Evolutionary conservation across 2,329 filamentous ascomycete species (phyloP).

Genomic region (Coleophoma crateriformis): DNA sequence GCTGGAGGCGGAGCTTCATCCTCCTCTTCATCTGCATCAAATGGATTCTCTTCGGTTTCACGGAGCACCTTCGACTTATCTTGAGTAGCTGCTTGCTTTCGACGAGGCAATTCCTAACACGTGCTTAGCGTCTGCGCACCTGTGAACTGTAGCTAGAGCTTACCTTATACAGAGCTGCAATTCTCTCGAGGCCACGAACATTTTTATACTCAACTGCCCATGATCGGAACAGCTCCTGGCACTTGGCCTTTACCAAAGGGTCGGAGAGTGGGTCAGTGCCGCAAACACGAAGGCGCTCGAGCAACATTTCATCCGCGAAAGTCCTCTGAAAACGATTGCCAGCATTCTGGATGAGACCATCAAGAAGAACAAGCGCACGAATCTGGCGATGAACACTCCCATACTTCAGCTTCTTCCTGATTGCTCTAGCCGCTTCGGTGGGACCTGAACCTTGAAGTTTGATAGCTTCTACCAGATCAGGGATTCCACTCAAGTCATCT

Average conservation of each 20-base stretch:
- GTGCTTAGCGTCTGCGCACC: constrained; percentile 7
- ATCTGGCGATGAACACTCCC: constrained; percentile 91
- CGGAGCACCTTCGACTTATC: constrained; percentile 77
- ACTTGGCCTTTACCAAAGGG: constrained; percentile 80
- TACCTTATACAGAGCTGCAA: constrained; percentile 72
- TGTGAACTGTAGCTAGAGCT: not conserved
- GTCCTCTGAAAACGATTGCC: constrained; percentile 79
- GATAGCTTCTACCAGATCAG: constrained; percentile 91
- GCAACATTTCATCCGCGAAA: constrained; percentile 84
- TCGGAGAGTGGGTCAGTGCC: constrained; percentile 83
- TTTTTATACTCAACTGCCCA: constrained; percentile 82
- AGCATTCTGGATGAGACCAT: constrained; percentile 92
- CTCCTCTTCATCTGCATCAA: constrained; percentile 60
- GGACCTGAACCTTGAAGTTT: constrained; percentile 83
- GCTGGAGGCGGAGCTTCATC: constrained; percentile 29
- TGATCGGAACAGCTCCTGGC: constrained; percentile 76
- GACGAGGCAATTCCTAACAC: constrained; percentile 51
- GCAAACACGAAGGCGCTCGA: constrained; percentile 85
- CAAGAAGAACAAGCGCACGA: constrained; percentile 79
- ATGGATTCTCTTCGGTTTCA: constrained; percentile 70
- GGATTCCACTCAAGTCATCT: constrained; percentile 86
- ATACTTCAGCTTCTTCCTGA: constrained; percentile 98
- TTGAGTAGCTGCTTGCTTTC: constrained; percentile 68
- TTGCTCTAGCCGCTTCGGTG: constrained; percentile 80
- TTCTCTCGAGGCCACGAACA: constrained; percentile 71